Conservation (phyloP, 768 basidiomycete genomes). For the Auricularia heimuer region DNA sequence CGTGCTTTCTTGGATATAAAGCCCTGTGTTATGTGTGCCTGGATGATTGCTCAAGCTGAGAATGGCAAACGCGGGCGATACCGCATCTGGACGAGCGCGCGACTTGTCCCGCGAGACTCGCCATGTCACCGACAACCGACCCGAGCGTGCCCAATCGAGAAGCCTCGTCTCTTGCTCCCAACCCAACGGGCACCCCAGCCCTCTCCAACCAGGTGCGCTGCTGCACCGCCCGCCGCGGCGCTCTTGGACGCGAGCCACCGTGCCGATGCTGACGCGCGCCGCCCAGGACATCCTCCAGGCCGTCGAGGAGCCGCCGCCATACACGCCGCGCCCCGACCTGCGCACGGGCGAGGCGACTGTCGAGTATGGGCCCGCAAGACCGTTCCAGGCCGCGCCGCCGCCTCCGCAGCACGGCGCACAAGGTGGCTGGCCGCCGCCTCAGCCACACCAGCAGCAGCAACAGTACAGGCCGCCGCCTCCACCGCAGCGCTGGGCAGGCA, state of each 20-base stretch:
- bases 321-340: conserved; percentile 46
- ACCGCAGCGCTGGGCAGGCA: neutral
- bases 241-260: neutral
- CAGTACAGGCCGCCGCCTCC: neutral
- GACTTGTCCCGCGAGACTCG: no score
- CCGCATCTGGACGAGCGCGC: no score
- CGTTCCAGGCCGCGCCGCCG: conserved; percentile 37
- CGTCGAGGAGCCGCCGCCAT: conserved; percentile 63
- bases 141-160: neutral
- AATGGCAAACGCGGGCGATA: no score
- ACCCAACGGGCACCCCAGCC: neutral
- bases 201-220: neutral
- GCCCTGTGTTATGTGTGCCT: no score
- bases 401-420: conserved; percentile 15
- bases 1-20: no score
- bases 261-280: neutral
- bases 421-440: neutral
- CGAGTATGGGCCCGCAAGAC: conserved; percentile 50
- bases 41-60: no score
- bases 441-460: neutral
- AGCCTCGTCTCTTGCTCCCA: neutral
- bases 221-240: neutral
- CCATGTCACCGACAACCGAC: neutral
- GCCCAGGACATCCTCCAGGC: conserved; percentile 4
- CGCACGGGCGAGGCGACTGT: conserved; percentile 51